These are phyloP conservation scores for Lavandula angustifolia DNA, from an alignment of 257 asterid genomes.

Conservation along the genomic window DNA sequence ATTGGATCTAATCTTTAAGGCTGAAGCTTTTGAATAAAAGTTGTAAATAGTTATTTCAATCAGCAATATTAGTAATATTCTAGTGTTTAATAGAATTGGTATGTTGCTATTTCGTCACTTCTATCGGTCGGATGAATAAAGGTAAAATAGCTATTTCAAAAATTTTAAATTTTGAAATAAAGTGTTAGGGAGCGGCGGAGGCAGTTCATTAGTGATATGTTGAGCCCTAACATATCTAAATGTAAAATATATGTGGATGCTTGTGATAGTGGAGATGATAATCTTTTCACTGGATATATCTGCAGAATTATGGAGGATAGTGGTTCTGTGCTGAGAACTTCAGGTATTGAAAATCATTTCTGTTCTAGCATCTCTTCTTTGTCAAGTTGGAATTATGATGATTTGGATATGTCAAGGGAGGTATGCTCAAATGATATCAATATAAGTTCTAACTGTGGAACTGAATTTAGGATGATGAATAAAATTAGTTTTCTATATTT, in stretches of 20 bases:
- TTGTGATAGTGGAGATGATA: slow-evolving; percentile 20
- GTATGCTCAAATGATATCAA: slow-evolving; percentile 29
- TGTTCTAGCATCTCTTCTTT: slow-evolving; percentile 47
- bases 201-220: slow-evolving; percentile 57
- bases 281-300: slow-evolving; percentile 27
- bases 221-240: slow-evolving; percentile 29
- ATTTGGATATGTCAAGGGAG: too few relatives aligned
- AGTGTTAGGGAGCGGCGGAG: too few relatives aligned
- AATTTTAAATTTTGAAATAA: too few relatives aligned
- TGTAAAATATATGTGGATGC: slow-evolving; percentile 31
- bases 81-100: too few relatives aligned
- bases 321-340: slow-evolving; percentile 57
- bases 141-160: too few relatives aligned
- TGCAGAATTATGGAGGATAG: slow-evolving; percentile 50
- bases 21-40: too few relatives aligned
- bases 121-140: too few relatives aligned
- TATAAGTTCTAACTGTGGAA: slow-evolving; percentile 34
- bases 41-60: too few relatives aligned
- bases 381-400: slow-evolving; percentile 50
- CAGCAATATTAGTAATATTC: too few relatives aligned
- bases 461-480: slow-evolving; percentile 29
- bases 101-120: too few relatives aligned
- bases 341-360: slow-evolving; percentile 45
- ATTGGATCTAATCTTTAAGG: too few relatives aligned
- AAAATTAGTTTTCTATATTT: too few relatives aligned